Evolutionary conservation across 108 stramenopile species (phyloP), one percentile per base, ranked within the genome.

Genomic region (Skeletonema menzelii): DNA sequence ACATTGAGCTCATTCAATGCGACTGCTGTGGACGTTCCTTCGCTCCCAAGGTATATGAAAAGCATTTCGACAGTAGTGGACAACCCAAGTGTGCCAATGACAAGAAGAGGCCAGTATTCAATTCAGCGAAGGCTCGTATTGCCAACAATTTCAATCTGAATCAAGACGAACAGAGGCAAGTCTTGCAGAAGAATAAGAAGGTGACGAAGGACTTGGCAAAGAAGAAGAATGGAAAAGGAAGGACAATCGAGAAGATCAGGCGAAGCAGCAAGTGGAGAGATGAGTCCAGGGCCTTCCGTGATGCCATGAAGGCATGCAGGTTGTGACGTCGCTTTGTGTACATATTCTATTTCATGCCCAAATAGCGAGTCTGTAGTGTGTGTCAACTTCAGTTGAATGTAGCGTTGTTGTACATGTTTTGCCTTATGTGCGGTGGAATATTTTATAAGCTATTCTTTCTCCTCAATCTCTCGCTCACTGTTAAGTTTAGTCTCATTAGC

Each of bases 1-100:
- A 69, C 4, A 73, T 80, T 46, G 44, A 73, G 37, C 59, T 73
- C 28, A 74, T 73, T 14, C 56, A 73, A 20, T 80, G 79, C 28
- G 68, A 69, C 28, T 14, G 32, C 38, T 80, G 79, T 55, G 69
- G 73, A 37, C 67, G 79, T 10, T 73, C 72, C 22, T 80, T 80
- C 62, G 72, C 72, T 26, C 79, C 79, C 34, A 80, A 73, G 59
- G 56, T 80, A 1, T 80, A 74, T 28, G 68, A 69, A 62, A 80
- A 73, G 13, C 79, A 80, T 63, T 73, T 80, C 27, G 79, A 72
- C 47, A 56, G 40, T 34, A 67, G 69, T 35, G 79, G 79, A n/a
- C 44, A 73, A n/a, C 79, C 79, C 35, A 80, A 80, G 53, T 80
- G 79, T 63, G 63, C 15, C 47, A 63, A 20, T 49, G 53, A 58